A percentile compares a stretch with the other conserved stretches of the same genome.
Conservation (phyloP, 495 filamentous ascomycete species). For the Clavariopsis aquatica region DNA sequence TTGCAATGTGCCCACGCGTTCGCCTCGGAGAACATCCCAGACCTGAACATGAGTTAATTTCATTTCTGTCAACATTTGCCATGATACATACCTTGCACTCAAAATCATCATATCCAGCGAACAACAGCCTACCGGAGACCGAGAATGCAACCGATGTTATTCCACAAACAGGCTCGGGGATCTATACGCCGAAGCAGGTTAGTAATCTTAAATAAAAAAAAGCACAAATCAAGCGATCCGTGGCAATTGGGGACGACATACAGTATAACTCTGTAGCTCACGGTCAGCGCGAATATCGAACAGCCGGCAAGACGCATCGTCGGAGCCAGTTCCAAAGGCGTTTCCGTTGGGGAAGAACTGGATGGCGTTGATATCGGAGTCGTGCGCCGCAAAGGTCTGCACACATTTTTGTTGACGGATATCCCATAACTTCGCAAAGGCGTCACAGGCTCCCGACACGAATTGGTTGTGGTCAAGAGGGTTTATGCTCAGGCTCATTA, state of each 20-base stretch:
- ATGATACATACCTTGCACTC: constrained; percentile 84
- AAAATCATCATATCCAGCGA: constrained; percentile 98
- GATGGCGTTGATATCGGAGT: constrained; percentile 98
- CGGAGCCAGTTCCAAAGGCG: constrained; percentile 96
- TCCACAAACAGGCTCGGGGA: constrained; percentile 93
- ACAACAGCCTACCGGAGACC: constrained; percentile 91
- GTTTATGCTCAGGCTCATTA: constrained; percentile 99
- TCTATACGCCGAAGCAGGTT: constrained; percentile 56
- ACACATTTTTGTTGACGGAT: constrained; percentile 97
- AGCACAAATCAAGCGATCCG: constrained; percentile 3
- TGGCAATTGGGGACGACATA: constrained; percentile 56
- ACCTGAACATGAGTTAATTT: constrained; percentile 59
- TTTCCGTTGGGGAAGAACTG: constrained; percentile 99
- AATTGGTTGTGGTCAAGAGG: constrained; percentile 98
- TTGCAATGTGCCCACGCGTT: constrained; percentile 92
- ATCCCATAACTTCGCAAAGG: constrained; percentile 98
- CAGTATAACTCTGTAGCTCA: constrained; percentile 94
- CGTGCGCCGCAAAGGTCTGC: constrained; percentile 97
- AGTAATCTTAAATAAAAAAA: constrained; percentile 7
- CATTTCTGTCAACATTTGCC: not conserved
- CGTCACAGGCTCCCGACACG: constrained; percentile 96
- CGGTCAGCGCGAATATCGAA: constrained; percentile 97
- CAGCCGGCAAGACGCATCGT: constrained; percentile 94
- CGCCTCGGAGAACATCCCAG: constrained; percentile 95
- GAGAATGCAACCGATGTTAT: constrained; percentile 99